Evolutionary conservation across 2,329 filamentous ascomycete species (phyloP).

Genomic region (Hortaea werneckii): DNA sequence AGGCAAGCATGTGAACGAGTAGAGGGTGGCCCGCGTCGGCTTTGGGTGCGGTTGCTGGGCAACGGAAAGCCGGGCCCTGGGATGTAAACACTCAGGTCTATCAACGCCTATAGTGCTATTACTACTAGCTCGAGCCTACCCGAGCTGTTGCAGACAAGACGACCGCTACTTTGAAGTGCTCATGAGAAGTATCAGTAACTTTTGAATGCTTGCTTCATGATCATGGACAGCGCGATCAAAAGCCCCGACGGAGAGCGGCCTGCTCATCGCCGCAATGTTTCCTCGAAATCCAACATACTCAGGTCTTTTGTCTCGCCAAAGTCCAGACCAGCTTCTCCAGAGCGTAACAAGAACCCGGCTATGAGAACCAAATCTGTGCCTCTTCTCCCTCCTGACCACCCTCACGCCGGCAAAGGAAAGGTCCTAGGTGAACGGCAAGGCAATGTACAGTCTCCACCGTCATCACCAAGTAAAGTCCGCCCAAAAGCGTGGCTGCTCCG

Average conservation of each 20-base stretch:
- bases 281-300: conserved; percentile 36
- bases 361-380: conserved; percentile 24
- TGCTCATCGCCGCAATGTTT: conserved; percentile 21
- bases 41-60: neutral
- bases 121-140: neutral
- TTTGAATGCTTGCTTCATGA: no score
- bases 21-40: no score
- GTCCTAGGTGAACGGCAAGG: conserved; percentile 22
- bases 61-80: neutral
- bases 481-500: conserved; percentile 22
- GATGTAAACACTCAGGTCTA: neutral
- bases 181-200: no score
- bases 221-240: neutral
- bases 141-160: conserved; percentile 1
- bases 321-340: conserved; percentile 34
- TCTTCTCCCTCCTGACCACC: conserved; percentile 42
- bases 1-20: no score
- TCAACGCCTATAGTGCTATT: neutral
- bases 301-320: conserved; percentile 45
- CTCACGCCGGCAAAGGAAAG: conserved; percentile 27
- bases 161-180: neutral
- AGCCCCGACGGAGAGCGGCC: conserved; percentile 5
- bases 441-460: conserved; percentile 23
- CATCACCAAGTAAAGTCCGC: conserved; percentile 21
- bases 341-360: conserved; percentile 22